Base-by-base conservation (phyloP, 257 asterid genomes). In the Mentha longifolia region DNA sequence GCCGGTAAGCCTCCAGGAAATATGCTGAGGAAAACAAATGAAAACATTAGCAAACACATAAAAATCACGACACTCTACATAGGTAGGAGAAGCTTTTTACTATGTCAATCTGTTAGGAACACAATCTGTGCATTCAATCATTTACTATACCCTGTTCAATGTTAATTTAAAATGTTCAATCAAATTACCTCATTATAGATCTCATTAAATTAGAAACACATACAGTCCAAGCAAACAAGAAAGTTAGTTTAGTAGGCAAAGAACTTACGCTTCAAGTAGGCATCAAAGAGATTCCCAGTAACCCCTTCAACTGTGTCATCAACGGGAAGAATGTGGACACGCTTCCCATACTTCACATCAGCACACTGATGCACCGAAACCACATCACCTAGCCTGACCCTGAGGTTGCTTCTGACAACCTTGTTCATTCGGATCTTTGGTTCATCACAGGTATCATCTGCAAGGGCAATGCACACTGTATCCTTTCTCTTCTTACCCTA, bases 381-480 rank as follows among this genome's bases (percentile, higher is more conserved):
- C 66, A 90, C 95, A 75, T 90, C 96, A 51, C 92, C 96, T n/a
- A 90, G 95, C 78, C 95, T 82, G 61, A 90, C 91, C 86, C 92
- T 90, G 43, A 90, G 89, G 82, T 90, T 90, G 70, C 74, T 76
- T 65, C 96, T 81, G 62, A 87, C 92, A 70, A 90, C 92, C 82
- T 90, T 90, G 82, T 90, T 90, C 92, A 90, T 87, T 60, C 96
- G 83, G 46, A 90, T 87, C 85, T 84, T 90, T 49, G 95, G 92
- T 71, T 81, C 91, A 16, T 90, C 96, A 66, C 95, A 87, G 5
- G 84, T 77, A 7, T 89, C 96, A 70, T 89, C 95, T 63, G 90
- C 92, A 82, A 89, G 90, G 65, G 91, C 92, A 68, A 87, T 87
- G 83, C 91, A 86, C 45, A 87, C 68, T 43, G 95, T 87, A 68